Percentiles rank a stretch among this genome's conserved stretches.
Conservation (phyloP, 2,329 filamentous ascomycete species). For the Calonectria hongkongensis region DNA sequence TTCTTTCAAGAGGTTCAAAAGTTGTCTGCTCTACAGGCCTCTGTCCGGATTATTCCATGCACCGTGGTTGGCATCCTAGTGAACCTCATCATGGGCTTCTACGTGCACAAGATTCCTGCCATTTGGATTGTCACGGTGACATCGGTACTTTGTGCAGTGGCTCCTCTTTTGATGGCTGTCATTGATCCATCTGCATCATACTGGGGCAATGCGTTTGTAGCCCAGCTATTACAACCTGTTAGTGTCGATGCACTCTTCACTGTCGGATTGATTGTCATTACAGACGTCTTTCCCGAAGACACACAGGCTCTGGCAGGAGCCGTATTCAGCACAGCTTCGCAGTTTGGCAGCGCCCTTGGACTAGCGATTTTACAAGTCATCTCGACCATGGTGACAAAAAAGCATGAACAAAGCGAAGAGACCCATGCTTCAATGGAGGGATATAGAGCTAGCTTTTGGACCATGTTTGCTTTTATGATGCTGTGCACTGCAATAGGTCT, state of each 20-base stretch:
- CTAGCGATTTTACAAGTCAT: constrained; percentile 69
- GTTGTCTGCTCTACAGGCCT: constrained; percentile 65
- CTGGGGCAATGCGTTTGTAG: constrained; percentile 68
- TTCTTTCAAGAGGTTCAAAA: constrained; percentile 72
- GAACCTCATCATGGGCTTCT: constrained; percentile 66
- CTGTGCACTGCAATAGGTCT: constrained; percentile 61
- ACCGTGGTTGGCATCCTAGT: constrained; percentile 64
- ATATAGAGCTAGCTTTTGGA: constrained; percentile 71
- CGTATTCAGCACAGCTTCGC: constrained; percentile 75
- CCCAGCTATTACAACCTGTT: constrained; percentile 64
- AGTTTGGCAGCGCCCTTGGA: constrained; percentile 73
- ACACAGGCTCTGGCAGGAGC: constrained; percentile 76
- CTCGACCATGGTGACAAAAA: constrained; percentile 61
- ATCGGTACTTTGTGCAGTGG: constrained; percentile 63
- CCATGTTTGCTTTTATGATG: constrained; percentile 69
- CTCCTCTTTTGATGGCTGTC: constrained; percentile 74
- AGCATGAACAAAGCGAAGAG: constrained; percentile 51
- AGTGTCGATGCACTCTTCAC: constrained; percentile 72
- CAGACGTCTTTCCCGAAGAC: constrained; percentile 72
- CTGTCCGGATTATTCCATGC: constrained; percentile 67
- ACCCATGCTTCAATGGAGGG: constrained; percentile 65
- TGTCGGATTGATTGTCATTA: constrained; percentile 72
- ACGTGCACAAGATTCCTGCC: constrained; percentile 65
- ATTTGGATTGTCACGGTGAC: constrained; percentile 62
- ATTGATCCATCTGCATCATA: constrained; percentile 69